Percentiles rank a stretch among this genome's conserved stretches.
Conservation (phyloP, 2,329 filamentous ascomycete species). For the Arthroderma sp. region DNA sequence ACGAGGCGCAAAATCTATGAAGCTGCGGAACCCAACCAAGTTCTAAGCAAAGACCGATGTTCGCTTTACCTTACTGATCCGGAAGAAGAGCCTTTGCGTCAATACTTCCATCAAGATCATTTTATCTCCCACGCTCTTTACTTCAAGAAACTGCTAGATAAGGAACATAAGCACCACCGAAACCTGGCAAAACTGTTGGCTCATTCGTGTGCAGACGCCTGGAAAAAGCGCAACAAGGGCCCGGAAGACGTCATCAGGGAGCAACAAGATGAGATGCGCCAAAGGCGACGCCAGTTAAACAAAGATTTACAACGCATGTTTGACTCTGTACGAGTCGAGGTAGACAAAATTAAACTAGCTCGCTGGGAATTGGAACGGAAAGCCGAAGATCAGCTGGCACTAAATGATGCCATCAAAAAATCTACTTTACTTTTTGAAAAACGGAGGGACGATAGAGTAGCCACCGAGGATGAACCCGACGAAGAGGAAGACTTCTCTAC, state of each 20-base stretch:
- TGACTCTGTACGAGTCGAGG: conserved; percentile 44
- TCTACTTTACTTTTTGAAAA: conserved; percentile 38
- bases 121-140: conserved; percentile 65
- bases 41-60: conserved; percentile 58
- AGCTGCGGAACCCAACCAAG: conserved; percentile 60
- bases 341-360: conserved; percentile 42
- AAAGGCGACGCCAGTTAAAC: conserved; percentile 59
- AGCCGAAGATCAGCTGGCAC: conserved; percentile 38
- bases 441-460: conserved; percentile 27
- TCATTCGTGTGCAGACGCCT: conserved; percentile 33
- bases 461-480: conserved; percentile 48
- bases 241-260: conserved; percentile 71
- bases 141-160: conserved; percentile 65
- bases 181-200: conserved; percentile 67
- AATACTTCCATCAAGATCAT: conserved; percentile 82
- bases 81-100: conserved; percentile 57
- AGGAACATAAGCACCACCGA: conserved; percentile 66
- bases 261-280: conserved; percentile 51
- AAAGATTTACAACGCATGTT: conserved; percentile 50
- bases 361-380: conserved; percentile 46
- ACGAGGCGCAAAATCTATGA: conserved; percentile 57
- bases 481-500: conserved; percentile 48
- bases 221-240: conserved; percentile 29
- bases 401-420: conserved; percentile 40
- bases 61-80: conserved; percentile 61